phyloP scores from a whole-genome alignment of 2,329 filamentous ascomycete genomes.

The Fusarium clavum region DNA sequence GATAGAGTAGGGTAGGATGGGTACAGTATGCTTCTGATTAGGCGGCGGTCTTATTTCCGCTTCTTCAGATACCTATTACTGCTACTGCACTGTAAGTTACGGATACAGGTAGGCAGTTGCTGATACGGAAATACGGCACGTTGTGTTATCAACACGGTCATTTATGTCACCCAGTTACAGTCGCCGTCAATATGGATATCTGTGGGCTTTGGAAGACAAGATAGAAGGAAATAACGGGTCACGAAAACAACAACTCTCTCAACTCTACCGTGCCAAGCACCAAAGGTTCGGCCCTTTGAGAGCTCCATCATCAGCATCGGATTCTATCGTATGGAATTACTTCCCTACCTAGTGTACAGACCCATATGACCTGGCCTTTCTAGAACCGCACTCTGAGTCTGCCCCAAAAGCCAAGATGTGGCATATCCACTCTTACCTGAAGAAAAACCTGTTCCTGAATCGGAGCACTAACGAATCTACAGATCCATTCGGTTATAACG shows the following conservation, averaged over 20 bases:
- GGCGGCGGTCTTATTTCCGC: conserved; percentile 33
- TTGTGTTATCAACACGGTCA: not conserved
- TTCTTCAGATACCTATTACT: not conserved
- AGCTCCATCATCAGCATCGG: not conserved
- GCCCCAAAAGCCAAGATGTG: not conserved
- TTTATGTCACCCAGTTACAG: conserved; percentile 1
- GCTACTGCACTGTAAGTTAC: not conserved
- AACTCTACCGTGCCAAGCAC: conserved; percentile 40
- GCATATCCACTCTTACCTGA: conserved; percentile 14
- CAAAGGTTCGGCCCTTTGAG: conserved; percentile 35
- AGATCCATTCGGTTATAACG: conserved; percentile 39
- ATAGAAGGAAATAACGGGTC: conserved; percentile 27
- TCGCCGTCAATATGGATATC: conserved; percentile 3
- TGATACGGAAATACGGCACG: not conserved
- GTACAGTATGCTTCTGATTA: not conserved
- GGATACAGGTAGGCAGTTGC: not conserved
- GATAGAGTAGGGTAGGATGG: not conserved
- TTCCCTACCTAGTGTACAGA: not conserved
- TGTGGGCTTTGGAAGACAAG: conserved; percentile 14
- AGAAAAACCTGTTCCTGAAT: conserved; percentile 13
- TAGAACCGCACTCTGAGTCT: not conserved
- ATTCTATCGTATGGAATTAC: not conserved
- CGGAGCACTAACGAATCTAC: not conserved
- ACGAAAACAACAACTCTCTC: conserved; percentile 36
- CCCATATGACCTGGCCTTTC: not conserved